Conservation (phyloP, 345 rosid genomes). For the Citrus sp. region DNA sequence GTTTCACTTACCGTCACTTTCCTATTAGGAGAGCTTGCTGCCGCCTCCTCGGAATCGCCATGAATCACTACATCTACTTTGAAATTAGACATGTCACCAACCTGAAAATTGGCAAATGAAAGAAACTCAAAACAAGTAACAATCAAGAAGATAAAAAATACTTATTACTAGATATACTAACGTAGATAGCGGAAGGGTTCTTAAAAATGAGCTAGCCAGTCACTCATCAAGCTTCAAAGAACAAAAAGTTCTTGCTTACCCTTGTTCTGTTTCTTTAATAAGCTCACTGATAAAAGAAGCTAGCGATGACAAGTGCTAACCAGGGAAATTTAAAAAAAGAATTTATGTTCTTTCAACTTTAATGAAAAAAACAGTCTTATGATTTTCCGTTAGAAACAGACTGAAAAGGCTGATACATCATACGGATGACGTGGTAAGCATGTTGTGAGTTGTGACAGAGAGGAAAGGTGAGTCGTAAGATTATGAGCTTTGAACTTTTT, state of each 20-base stretch:
- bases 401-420: neutral
- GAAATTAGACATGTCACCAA: conserved; percentile 41
- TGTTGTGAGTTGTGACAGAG: no score
- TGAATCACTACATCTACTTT: conserved; percentile 41
- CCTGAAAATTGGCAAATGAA: conserved; percentile 22
- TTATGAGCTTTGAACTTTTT: conserved; percentile 21
- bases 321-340: neutral
- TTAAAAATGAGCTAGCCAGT: neutral
- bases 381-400: neutral
- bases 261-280: neutral
- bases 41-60: conserved; percentile 34
- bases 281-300: no score
- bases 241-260: neutral
- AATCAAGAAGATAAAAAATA: neutral
- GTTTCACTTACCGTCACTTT: conserved; percentile 24
- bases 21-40: conserved; percentile 26
- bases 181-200: neutral
- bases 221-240: neutral
- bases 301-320: neutral
- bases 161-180: no score
- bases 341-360: neutral
- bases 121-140: neutral
- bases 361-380: neutral
- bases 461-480: neutral
- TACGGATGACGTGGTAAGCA: no score